Evolutionary conservation across 2,329 filamentous ascomycete genomes (phyloP).

Genomic region (Beauveria caledonica): DNA sequence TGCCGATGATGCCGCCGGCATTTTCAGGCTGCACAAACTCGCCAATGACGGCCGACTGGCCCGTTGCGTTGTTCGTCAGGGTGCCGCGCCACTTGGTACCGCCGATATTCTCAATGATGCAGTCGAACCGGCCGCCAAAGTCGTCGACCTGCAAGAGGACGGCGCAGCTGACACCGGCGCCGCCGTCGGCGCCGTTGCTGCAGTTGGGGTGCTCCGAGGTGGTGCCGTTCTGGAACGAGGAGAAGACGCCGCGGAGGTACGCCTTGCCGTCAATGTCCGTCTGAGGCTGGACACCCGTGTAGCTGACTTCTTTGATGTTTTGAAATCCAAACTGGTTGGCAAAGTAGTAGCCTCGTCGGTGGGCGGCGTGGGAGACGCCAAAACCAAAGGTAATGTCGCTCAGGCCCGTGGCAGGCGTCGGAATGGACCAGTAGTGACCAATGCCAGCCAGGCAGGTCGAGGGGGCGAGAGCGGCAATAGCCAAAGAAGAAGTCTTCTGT

Average conservation of each 20-base stretch:
- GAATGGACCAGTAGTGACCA: not conserved
- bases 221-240: slow-evolving; percentile 15
- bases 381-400: slow-evolving; percentile 17
- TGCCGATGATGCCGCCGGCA: slow-evolving; percentile 13
- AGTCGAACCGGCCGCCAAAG: slow-evolving; percentile 17
- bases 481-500: not conserved
- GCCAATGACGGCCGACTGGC: slow-evolving; percentile 13
- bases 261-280: slow-evolving; percentile 10
- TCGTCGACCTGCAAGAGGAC: slow-evolving; percentile 10
- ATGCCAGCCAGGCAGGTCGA: slow-evolving; percentile 1
- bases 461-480: not conserved
- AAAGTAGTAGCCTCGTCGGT: slow-evolving; percentile 17
- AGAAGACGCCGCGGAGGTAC: slow-evolving; percentile 17
- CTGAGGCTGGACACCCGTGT: slow-evolving; percentile 17
- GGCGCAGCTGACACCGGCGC: slow-evolving; percentile 19
- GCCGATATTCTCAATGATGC: slow-evolving; percentile 14
- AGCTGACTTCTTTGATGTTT: slow-evolving; percentile 9
- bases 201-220: slow-evolving; percentile 16
- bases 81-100: slow-evolving; percentile 18
- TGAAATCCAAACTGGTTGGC: slow-evolving; percentile 18
- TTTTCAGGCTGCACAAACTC: slow-evolving; percentile 15
- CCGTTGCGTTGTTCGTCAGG: slow-evolving; percentile 14
- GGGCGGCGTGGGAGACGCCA: slow-evolving; percentile 15
- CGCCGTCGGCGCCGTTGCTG: slow-evolving; percentile 19
- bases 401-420: not conserved